phyloP scores from a whole-genome alignment of 805 yeast species.

The Saturnispora quitensis region DNA sequence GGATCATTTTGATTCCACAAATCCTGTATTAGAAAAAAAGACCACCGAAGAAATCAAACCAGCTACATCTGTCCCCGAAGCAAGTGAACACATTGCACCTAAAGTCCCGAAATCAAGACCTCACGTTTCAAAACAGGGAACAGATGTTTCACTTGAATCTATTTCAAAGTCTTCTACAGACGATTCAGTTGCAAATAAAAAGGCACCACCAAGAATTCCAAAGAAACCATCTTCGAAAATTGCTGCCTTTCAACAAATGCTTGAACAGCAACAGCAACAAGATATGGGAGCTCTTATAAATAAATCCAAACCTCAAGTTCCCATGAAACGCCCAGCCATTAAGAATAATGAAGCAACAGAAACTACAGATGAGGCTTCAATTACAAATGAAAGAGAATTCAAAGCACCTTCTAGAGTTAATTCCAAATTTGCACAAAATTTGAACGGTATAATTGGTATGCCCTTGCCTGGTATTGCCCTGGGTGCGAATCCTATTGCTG shows the following conservation, averaged over 20 bases:
- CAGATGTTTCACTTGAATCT: not conserved
- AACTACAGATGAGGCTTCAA: not conserved
- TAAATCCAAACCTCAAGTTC: constrained; percentile 17
- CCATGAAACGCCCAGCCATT: constrained; percentile 16
- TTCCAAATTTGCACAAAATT: constrained; percentile 44
- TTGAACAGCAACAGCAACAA: constrained; percentile 41
- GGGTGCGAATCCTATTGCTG: constrained; percentile 9
- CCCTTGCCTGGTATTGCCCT: constrained; percentile 42
- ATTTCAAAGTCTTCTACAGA: not conserved
- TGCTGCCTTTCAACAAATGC: constrained; percentile 75
- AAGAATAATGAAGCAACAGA: constrained; percentile 1
- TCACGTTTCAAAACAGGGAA: not conserved
- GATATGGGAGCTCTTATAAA: constrained; percentile 20
- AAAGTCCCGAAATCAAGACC: constrained; percentile 11
- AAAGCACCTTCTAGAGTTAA: constrained; percentile 9
- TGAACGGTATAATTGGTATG: constrained; percentile 51
- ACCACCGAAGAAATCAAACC: not conserved
- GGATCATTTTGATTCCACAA: not conserved
- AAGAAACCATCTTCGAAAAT: constrained; percentile 71
- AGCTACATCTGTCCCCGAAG: not conserved
- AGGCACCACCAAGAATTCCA: constrained; percentile 59
- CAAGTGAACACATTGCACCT: not conserved
- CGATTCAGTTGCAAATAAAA: constrained; percentile 9
- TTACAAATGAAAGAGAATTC: not conserved
- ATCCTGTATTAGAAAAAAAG: not conserved